Conservation (phyloP, 2,329 filamentous ascomycete species). For the Paracamarosporium sp. region DNA sequence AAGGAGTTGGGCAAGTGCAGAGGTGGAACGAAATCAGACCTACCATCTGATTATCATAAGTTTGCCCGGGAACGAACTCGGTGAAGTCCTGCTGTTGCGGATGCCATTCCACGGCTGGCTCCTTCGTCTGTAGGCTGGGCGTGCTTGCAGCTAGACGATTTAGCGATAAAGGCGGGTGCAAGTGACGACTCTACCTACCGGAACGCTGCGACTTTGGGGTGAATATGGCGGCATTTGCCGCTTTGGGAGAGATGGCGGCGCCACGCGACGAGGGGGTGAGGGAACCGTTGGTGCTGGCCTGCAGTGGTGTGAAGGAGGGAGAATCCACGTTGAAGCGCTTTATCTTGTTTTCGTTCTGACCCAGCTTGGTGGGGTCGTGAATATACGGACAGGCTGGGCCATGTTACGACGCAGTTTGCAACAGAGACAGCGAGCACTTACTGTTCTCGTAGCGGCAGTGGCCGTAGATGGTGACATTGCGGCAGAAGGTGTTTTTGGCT, state of each 20-base stretch:
- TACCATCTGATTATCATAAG: conserved; percentile 60
- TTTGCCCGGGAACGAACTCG: conserved; percentile 62
- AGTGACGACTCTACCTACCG: conserved; percentile 38
- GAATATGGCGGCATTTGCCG: conserved; percentile 86
- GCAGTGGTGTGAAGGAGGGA: conserved; percentile 85
- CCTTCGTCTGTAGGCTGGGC: conserved; percentile 54
- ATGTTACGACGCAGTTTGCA: conserved; percentile 24
- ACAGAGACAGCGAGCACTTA: conserved; percentile 27
- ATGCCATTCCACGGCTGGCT: conserved; percentile 56
- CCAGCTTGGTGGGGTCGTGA: conserved; percentile 75
- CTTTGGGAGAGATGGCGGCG: conserved; percentile 83
- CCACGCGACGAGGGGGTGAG: conserved; percentile 65
- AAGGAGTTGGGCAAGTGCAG: background rate
- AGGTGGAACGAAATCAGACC: conserved; percentile 28
- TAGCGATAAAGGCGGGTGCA: conserved; percentile 17
- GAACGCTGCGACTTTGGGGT: conserved; percentile 68
- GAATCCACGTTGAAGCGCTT: conserved; percentile 94
- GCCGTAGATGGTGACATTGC: conserved; percentile 92
- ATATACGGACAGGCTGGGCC: conserved; percentile 75
- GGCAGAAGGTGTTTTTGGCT: conserved; percentile 85
- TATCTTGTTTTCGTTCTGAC: conserved; percentile 63
- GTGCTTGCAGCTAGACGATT: conserved; percentile 47
- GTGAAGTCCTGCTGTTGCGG: conserved; percentile 57
- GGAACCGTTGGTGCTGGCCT: conserved; percentile 55
- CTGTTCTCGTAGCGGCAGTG: conserved; percentile 92